A percentile compares a stretch with the other conserved stretches of the same genome.
Evolutionary conservation across 345 rosid genomes (phyloP).

Genomic region (Rhodamnia argentea): DNA sequence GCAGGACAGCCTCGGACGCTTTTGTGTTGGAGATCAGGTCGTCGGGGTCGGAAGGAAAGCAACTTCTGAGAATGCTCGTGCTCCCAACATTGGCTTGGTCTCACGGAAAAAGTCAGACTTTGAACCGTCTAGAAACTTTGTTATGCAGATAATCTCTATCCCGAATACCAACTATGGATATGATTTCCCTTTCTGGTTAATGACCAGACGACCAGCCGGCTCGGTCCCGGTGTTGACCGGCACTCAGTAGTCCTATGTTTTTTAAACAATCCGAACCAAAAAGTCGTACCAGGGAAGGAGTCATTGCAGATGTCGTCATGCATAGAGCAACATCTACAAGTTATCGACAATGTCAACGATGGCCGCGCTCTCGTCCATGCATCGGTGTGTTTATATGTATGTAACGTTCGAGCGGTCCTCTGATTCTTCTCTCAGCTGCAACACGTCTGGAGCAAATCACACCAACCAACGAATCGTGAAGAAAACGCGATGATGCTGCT

Average conservation of each 20-base stretch:
- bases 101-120: neutral
- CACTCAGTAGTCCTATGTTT: no score
- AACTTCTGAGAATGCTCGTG: no score
- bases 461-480: neutral
- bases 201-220: no score
- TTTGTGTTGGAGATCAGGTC: neutral
- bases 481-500: neutral
- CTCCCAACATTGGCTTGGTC: no score
- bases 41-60: neutral
- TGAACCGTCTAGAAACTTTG: neutral
- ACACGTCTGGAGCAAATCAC: neutral
- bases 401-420: neutral
- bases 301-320: neutral
- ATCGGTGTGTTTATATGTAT: neutral
- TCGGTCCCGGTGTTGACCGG: no score
- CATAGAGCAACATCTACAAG: neutral
- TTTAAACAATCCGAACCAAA: no score
- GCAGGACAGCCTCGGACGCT: neutral
- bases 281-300: no score
- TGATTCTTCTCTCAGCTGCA: neutral
- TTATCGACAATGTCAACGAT: neutral
- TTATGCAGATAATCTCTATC: neutral
- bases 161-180: no score
- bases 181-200: no score
- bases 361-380: neutral